These are phyloP conservation scores for Boletellus deceptivus DNA, from an alignment of 1,284 basidiomycete genomes.

Conservation along the genomic window DNA sequence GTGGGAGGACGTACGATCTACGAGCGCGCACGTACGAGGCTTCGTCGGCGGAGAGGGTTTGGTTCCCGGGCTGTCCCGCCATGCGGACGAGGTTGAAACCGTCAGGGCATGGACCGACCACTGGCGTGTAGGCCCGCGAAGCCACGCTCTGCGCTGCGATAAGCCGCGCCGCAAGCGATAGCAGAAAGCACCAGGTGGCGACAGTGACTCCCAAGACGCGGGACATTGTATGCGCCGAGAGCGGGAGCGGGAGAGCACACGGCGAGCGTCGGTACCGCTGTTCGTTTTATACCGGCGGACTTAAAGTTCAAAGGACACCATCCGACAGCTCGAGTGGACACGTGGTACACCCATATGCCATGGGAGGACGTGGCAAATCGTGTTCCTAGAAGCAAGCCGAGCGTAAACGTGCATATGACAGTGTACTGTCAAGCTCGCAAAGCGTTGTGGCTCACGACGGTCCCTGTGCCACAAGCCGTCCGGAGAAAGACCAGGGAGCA, in stretches of 20 bases:
- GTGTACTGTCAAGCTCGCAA: no score
- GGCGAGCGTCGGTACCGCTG: not conserved
- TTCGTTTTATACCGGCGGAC: not conserved
- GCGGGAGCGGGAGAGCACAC: no score
- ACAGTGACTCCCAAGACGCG: not conserved
- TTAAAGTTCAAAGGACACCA: not conserved
- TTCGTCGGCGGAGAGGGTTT: constrained; percentile 34
- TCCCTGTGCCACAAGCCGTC: not conserved
- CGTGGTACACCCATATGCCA: no score
- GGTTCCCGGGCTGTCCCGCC: constrained; percentile 25
- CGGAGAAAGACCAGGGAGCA: not conserved
- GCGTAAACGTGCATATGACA: no score
- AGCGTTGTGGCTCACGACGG: no score
- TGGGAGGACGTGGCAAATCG: no score
- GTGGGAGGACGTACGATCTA: constrained; percentile 28
- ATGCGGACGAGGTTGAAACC: constrained; percentile 36
- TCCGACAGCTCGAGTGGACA: not conserved
- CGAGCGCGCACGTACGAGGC: constrained; percentile 32
- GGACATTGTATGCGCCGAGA: not conserved
- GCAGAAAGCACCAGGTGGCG: constrained; percentile 15
- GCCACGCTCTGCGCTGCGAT: constrained; percentile 25
- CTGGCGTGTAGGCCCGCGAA: constrained; percentile 28
- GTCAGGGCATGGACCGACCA: constrained; percentile 26
- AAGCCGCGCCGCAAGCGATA: constrained; percentile 3
- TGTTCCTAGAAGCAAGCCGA: no score